Evolutionary conservation across 768 basidiomycete species (phyloP), one percentile per base, ranked within the genome.

Genomic region (Phlebiopsis flavidoalba): DNA sequence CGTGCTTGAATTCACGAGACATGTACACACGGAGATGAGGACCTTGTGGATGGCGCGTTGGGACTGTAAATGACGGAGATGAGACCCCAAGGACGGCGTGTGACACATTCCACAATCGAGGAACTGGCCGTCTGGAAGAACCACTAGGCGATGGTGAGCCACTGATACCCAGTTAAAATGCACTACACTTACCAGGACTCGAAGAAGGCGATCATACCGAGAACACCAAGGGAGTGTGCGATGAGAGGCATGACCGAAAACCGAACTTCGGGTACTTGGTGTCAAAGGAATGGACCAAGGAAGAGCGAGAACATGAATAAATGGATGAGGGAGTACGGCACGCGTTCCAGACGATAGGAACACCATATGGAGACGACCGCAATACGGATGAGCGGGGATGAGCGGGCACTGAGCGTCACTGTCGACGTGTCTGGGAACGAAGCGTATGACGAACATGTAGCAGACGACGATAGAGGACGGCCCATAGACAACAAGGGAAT

Each of bases 1-100:
- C 97, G 72, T 98, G 95, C 78, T 99, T 99, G 83, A 97, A 97
- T 75, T 99, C 97, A 64, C 97, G 89, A 45, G 95, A 90, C 40
- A 98, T n/a, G 78, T 84, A 95, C n/a, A 94, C 62, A 96, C 89
- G 0, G 95, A 80, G 69, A 99, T 98, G 59, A 97, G 78, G 61
- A 94, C 80, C 80, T 98, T 98, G 83, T 95, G 88, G 62, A 98
- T 76, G 17, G 91, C 91, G 54, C 97, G 86, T 71, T 98, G 95
- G 59, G 98, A n/a, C n/a, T 91, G 59, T 87, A 84, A 62, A 98
- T 91, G 62, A 94, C 89, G 8, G 94, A 83, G 67, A 98, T 92
- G 54, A 97, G 81, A 26, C 96, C n/a, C n/a, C 97, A 49, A 99
- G 82, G 15, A 98, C 92, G 21, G 95, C 94, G 70, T 98, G 93